Evolutionary conservation across 129 eudicot species (phyloP).

Genomic region (Cynara cardunculus): DNA sequence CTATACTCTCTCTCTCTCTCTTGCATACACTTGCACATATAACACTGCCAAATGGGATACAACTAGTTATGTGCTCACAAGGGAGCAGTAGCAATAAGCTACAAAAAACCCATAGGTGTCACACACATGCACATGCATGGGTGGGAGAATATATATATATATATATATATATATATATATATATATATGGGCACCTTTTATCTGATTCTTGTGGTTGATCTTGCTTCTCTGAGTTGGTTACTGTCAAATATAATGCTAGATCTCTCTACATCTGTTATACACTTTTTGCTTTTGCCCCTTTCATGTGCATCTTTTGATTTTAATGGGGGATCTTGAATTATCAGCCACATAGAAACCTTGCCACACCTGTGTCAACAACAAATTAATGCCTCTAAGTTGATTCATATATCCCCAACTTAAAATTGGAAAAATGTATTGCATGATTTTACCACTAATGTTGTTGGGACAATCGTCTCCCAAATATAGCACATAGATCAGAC

Average conservation of each 20-base stretch:
- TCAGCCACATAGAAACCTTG: slow-evolving; percentile 18
- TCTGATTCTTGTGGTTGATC: slow-evolving; percentile 36
- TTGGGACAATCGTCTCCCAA: slow-evolving; percentile 5
- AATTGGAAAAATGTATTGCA: not conserved
- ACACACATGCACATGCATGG: slow-evolving; percentile 47
- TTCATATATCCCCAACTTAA: not conserved
- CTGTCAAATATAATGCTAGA: slow-evolving; percentile 31
- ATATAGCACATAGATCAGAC: slow-evolving; percentile 12
- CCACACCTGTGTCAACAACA: not conserved
- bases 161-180: not conserved
- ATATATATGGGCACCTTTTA: slow-evolving; percentile 19
- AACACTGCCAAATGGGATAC: slow-evolving; percentile 20
- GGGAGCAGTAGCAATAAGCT: slow-evolving; percentile 14
- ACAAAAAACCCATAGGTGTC: slow-evolving; percentile 46
- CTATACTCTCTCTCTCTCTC: slow-evolving; percentile 25
- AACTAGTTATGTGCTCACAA: slow-evolving; percentile 30
- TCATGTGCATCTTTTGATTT: slow-evolving; percentile 25
- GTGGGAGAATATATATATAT: slow-evolving; percentile 25
- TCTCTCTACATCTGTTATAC: slow-evolving; percentile 29
- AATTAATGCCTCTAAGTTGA: not conserved
- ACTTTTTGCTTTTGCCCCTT: slow-evolving; percentile 22
- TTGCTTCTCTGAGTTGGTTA: slow-evolving; percentile 34
- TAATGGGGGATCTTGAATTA: slow-evolving; percentile 19
- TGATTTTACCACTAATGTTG: not conserved
- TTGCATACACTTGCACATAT: slow-evolving; percentile 26